phyloP scores from a whole-genome alignment of 2,329 filamentous ascomycete genomes.

The Exophiala alcalophila region DNA sequence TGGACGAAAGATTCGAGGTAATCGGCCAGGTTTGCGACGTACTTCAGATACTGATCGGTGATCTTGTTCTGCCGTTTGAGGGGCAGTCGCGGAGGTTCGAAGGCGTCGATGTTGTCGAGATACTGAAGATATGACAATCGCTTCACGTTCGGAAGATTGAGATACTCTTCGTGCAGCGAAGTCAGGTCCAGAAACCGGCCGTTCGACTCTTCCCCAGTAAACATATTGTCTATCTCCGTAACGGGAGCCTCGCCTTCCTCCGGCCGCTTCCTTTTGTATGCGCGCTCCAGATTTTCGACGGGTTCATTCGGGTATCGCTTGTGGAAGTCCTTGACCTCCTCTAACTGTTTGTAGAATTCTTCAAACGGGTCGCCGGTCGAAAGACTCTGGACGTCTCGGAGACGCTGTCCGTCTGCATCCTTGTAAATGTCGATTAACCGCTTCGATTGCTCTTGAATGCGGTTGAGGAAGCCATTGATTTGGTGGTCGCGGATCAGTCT shows the following conservation, averaged over 20 bases:
- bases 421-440: conserved; percentile 80
- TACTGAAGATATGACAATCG: conserved; percentile 89
- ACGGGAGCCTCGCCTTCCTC: conserved; percentile 63
- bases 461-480: conserved; percentile 77
- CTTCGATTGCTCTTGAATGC: conserved; percentile 81
- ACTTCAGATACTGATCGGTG: conserved; percentile 88
- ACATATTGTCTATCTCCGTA: conserved; percentile 80
- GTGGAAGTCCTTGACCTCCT: conserved; percentile 81
- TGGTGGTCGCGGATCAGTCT: conserved; percentile 89
- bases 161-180: conserved; percentile 76
- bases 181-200: conserved; percentile 91
- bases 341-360: conserved; percentile 83
- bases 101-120: conserved; percentile 84
- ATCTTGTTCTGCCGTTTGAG: conserved; percentile 80
- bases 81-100: conserved; percentile 68
- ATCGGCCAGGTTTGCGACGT: conserved; percentile 72
- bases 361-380: conserved; percentile 83
- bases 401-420: conserved; percentile 68
- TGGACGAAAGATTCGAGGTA: conserved; percentile 90
- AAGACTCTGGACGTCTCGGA: conserved; percentile 78
- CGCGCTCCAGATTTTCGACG: conserved; percentile 89
- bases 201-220: conserved; percentile 92
- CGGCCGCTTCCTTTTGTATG: conserved; percentile 71
- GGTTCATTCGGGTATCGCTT: conserved; percentile 88
- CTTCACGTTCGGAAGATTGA: conserved; percentile 85